Percentiles rank a stretch among this genome's conserved stretches.
These are phyloP conservation scores for Tricholoma terreum DNA, from an alignment of 768 basidiomycete species.

Conservation along the genomic window DNA sequence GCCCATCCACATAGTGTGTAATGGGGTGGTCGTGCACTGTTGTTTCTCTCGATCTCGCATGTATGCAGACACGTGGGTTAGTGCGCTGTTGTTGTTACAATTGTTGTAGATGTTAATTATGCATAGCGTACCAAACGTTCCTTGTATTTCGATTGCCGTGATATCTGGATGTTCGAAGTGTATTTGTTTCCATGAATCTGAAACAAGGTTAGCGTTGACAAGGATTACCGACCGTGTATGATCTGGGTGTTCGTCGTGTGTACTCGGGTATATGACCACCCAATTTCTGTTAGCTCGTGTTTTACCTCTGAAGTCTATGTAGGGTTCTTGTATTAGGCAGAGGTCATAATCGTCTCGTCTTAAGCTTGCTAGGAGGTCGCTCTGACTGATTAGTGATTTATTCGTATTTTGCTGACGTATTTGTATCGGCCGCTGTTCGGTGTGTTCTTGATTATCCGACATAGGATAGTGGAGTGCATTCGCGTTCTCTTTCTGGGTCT, in stretches of 20 bases:
- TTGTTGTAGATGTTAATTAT: conserved; percentile 17
- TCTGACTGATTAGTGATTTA: not conserved
- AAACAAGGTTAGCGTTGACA: too few species aligned
- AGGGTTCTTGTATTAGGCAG: not conserved
- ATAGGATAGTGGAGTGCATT: not conserved
- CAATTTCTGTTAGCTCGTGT: not conserved
- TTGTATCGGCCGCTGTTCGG: not conserved
- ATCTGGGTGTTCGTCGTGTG: not conserved
- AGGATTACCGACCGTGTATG: not conserved
- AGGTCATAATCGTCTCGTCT: not conserved
- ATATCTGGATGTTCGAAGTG: conserved; percentile 16
- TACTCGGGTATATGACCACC: conserved; percentile 4
- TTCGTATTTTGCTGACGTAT: not conserved
- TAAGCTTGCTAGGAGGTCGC: not conserved
- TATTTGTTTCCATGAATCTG: too few species aligned
- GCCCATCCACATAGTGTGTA: conserved; percentile 26
- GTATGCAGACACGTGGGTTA: too few species aligned
- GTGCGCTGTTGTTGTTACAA: too few species aligned
- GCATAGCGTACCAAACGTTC: conserved; percentile 10
- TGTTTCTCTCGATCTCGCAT: too few species aligned
- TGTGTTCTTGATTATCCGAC: not conserved
- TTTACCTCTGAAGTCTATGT: not conserved
- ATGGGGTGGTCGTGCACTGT: too few species aligned
- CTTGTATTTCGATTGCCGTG: conserved; percentile 7
- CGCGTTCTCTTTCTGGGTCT: not conserved